A percentile compares a stretch with the other conserved stretches of the same genome.
Conservation (phyloP, 768 basidiomycete genomes). For the Hortiboletus flavorubellus region DNA sequence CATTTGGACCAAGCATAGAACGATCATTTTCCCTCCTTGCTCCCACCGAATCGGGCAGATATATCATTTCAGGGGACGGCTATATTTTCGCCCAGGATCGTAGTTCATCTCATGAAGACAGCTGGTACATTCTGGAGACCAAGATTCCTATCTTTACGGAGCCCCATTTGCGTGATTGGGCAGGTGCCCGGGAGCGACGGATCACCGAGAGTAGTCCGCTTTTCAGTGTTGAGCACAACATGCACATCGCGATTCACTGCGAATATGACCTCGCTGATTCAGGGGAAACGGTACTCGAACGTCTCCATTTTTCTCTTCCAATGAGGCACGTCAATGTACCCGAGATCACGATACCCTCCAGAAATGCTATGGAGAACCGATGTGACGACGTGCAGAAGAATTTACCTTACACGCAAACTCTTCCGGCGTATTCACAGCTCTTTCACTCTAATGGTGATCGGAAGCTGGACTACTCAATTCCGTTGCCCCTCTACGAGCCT, state of each 20-base stretch:
- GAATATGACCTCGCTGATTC: conserved; percentile 49
- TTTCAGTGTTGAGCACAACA: conserved; percentile 51
- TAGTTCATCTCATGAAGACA: conserved; percentile 16
- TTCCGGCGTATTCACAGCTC: conserved; percentile 78
- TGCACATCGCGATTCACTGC: conserved; percentile 52
- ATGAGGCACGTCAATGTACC: conserved; percentile 48
- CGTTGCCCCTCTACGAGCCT: conserved; percentile 64
- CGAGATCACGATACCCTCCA: background rate
- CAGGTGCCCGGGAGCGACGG: conserved; percentile 32
- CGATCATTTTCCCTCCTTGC: conserved; percentile 49
- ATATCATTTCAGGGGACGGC: conserved; percentile 47
- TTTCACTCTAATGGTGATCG: conserved; percentile 72
- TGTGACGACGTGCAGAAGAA: conserved; percentile 9
- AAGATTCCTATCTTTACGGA: conserved; percentile 18
- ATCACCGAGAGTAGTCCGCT: conserved; percentile 53
- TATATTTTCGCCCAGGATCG: conserved; percentile 41
- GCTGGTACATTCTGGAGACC: conserved; percentile 28
- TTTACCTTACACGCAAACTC: conserved; percentile 28
- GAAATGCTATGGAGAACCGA: background rate
- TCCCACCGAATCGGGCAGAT: conserved; percentile 41
- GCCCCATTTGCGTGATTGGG: conserved; percentile 26
- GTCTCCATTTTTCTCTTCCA: conserved; percentile 43
- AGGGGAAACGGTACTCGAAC: conserved; percentile 19
- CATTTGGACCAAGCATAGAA: conserved; percentile 26
- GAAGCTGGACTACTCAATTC: conserved; percentile 62